Evolutionary conservation across 2,329 filamentous ascomycete genomes (phyloP).

Genomic region (Aspergillus ibericus): DNA sequence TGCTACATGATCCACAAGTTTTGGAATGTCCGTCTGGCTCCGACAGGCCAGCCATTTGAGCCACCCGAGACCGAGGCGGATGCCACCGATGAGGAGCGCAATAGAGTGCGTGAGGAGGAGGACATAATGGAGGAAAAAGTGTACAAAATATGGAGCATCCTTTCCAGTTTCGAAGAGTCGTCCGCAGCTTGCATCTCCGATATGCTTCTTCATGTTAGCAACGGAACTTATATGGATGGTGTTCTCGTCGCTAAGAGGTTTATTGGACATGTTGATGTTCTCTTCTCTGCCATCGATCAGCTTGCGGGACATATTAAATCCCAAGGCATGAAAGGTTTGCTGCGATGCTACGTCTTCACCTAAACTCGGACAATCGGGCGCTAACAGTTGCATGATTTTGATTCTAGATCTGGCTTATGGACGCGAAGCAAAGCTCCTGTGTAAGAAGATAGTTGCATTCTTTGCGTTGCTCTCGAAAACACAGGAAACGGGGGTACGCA

Average conservation of each 20-base stretch:
- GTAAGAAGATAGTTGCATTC: conserved; percentile 98
- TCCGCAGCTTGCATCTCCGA: conserved; percentile 98
- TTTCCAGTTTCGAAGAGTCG: conserved; percentile 96
- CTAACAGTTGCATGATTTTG: conserved; percentile 17
- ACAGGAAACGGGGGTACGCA: conserved; percentile 83
- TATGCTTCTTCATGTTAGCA: conserved; percentile 98
- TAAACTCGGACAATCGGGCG: conserved; percentile 9
- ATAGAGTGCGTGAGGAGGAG: conserved; percentile 77
- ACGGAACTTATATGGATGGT: conserved; percentile 92
- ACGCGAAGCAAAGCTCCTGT: conserved; percentile 96
- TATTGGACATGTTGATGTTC: conserved; percentile 90
- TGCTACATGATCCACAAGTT: conserved; percentile 99
- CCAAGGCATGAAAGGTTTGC: conserved; percentile 69
- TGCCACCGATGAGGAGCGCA: conserved; percentile 67
- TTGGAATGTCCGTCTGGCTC: conserved; percentile 90
- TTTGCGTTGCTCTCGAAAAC: conserved; percentile 93
- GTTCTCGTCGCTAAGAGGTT: conserved; percentile 94
- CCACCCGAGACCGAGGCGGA: conserved; percentile 51
- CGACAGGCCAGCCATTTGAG: conserved; percentile 55
- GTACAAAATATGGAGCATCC: conserved; percentile 95
- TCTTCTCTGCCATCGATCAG: conserved; percentile 85
- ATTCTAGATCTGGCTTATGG: conserved; percentile 77
- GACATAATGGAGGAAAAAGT: conserved; percentile 98
- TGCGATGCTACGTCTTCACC: neutral
- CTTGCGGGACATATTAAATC: conserved; percentile 72